Base-by-base conservation (phyloP, 106 monocot genomes). In the Acorus gramineus region DNA sequence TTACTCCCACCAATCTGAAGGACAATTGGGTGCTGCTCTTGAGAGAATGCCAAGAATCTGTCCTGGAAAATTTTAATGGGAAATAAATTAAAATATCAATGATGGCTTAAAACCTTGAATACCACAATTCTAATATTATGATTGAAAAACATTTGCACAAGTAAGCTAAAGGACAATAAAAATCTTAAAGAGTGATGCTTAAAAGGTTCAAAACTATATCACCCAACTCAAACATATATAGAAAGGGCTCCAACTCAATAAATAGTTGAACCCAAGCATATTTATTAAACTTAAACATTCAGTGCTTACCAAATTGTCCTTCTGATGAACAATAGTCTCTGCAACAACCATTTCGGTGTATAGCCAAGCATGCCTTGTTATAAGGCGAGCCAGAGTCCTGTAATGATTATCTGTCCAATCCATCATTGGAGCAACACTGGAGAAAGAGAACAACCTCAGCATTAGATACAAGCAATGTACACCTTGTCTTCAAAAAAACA, bases 361-460 rank as follows among this genome's bases (percentile, higher is more conserved):
- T 13, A 98, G 81, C 98, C 98, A 98, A 6, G 98, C 91, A 68
- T 88, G 98, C 65, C 79, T 92, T 12, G 98, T 88, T 63, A 98
- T 81, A 11, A 92, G 71, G 13, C 98, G 85, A 57, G 85, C 91
- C 64, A 98, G 91, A 44, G 81, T 84, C 73, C 98, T 76, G 53
- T 69, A 98, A 64, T 98, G 85, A 72, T 92, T 92, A 70, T 98
- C 98, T 47, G 98, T 98, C 87, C 90, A 98, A 12, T 86, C 98
- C 98, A 98, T 98, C 98, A 98, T 98, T 10, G 98, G 98, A 46
- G 98, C 98, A 42, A 98, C 92, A 74, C 98, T 98, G 66, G 59
- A 28, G 28, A 28, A 28, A 28, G 28, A 28, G 28, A 28, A 28
- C 28, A 1, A 0, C 28, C 28, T 28, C 28, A 28, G 1, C 28